Evolutionary conservation across 768 basidiomycete species (phyloP).

Genomic region (Cystobasidium tubakii): DNA sequence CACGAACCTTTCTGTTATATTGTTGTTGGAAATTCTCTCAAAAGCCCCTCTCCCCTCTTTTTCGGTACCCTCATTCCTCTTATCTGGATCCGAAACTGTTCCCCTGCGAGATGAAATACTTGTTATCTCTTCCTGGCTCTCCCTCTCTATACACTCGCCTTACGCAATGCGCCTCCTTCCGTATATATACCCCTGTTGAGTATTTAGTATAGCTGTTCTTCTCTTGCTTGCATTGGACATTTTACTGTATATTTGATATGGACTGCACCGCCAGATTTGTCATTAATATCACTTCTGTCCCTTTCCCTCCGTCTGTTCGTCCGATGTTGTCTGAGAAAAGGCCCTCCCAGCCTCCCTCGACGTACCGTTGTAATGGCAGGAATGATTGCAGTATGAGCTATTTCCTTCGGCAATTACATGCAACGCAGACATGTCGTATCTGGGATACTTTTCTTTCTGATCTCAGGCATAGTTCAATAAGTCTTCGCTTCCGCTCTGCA

Average conservation of each 20-base stretch:
- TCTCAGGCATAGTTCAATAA: no score
- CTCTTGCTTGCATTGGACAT: slow-evolving; percentile 1
- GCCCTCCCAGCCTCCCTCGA: not conserved
- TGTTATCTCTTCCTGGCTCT: not conserved
- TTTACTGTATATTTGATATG: not conserved
- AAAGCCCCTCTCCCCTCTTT: no score
- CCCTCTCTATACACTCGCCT: not conserved
- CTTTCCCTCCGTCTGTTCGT: not conserved
- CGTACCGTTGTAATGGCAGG: not conserved
- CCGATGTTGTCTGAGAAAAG: not conserved
- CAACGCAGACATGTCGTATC: not conserved
- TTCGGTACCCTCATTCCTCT: no score
- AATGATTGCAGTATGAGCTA: not conserved
- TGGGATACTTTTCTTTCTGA: no score
- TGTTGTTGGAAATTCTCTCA: no score
- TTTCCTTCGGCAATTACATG: not conserved
- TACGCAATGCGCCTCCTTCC: not conserved
- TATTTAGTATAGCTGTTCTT: not conserved
- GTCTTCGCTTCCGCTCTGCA: no score
- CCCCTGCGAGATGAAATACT: no score
- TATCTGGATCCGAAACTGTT: no score
- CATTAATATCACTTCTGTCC: not conserved
- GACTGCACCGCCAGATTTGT: not conserved
- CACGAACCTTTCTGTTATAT: not conserved
- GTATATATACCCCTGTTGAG: not conserved